Base-by-base conservation (phyloP, 352 stramenopile genomes). In the Phytophthora constricta region DNA sequence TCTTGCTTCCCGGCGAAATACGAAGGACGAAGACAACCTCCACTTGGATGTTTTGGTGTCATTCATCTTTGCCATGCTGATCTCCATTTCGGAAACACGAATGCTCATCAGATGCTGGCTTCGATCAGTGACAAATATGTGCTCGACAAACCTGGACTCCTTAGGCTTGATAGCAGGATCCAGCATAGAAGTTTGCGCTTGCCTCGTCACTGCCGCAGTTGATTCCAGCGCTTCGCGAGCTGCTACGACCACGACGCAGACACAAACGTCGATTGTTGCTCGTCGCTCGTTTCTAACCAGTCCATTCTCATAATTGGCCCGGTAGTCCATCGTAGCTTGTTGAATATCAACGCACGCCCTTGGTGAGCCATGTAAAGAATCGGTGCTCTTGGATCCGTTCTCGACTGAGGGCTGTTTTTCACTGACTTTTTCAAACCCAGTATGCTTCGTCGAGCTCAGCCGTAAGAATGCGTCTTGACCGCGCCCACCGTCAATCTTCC, bases 391-490 rank as follows among this genome's bases (percentile, higher is more conserved):
- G n/a, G n/a, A n/a, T n/a, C n/a, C 46, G 16, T 37, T 23, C 46
- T 54, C 52, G 14, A 28, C 41, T 42, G 31, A 25, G 9, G 50
- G 34, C 2, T 37, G 20, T 8, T 58, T 23, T 5, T 77, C 66
- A 2, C 48, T 10, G 41, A 77, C 25, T 60, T 74, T 62, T 51
- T 85, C 70, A 57, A 87, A 87, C 2, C 54, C 48, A 27, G 64
- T 89, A 26, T 84, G 74, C 52, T 91, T 93, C 16, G 77, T 91
- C 1, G 82, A 87, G 25, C 82, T 89, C 2, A 93, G 67, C 17
- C 76, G 77, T 23, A 91, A 59, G 26, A 78, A 91, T 9, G 75
- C 72, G 42, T 77, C 72, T 47, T 77, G 76, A 13, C 25, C 43
- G 14, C 56, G 53, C 7, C 70, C 72, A 2, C 72, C 76, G 41